phyloP scores from a whole-genome alignment of 352 stramenopile species.

The Phytophthora sojae region DNA sequence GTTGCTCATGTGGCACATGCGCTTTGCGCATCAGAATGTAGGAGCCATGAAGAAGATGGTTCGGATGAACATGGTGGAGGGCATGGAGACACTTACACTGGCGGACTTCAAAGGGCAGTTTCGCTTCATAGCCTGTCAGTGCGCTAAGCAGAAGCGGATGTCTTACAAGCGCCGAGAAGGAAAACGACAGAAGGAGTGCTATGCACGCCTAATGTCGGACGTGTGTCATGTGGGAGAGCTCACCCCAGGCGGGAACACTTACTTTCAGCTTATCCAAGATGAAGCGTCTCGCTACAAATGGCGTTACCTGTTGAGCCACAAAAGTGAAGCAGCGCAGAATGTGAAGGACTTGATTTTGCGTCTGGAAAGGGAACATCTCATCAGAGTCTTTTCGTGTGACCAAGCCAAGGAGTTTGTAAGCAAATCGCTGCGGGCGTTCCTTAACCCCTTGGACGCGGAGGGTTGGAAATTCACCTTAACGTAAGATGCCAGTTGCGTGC shows the following conservation, averaged over 20 bases:
- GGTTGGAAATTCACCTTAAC: too few species aligned
- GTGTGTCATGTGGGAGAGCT: not conserved
- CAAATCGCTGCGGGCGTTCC: not conserved
- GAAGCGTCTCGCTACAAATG: conserved; percentile 21
- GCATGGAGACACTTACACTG: not conserved
- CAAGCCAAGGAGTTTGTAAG: conserved; percentile 7
- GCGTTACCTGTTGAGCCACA: conserved; percentile 4
- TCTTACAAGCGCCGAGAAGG: not conserved
- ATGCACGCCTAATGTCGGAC: conserved; percentile 2
- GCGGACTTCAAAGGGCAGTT: conserved; percentile 1
- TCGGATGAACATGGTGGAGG: not conserved
- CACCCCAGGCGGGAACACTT: too few species aligned
- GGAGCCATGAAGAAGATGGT: conserved; percentile 1
- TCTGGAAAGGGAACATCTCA: not conserved
- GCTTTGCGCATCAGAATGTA: not conserved
- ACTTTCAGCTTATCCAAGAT: conserved; percentile 18
- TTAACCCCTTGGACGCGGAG: too few species aligned
- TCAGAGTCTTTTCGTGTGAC: conserved; percentile 10
- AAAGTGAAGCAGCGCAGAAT: conserved; percentile 9
- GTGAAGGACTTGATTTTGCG: conserved; percentile 1
- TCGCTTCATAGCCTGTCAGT: not conserved
- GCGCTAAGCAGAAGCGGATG: not conserved
- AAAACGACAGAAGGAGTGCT: not conserved
- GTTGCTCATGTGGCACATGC: conserved; percentile 6
- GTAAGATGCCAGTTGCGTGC: too few species aligned